Base-by-base conservation (phyloP, 2,329 filamentous ascomycete species). In the Penicillium digitatum region DNA sequence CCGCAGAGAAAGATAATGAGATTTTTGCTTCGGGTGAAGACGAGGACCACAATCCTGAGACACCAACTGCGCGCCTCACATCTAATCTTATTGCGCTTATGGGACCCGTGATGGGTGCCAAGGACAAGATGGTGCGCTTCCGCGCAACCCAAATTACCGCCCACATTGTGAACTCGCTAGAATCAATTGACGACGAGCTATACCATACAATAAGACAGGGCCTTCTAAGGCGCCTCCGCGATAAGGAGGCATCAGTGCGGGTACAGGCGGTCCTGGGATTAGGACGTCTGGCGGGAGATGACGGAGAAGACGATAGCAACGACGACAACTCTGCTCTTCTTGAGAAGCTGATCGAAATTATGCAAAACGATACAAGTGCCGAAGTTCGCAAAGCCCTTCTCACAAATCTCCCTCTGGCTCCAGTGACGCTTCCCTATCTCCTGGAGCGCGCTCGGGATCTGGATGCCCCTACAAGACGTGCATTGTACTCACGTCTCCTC, bases 81-180 rank as follows among this genome's bases (percentile, higher is more conserved):
- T 85, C 85, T 2, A 81, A 85, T 29, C 81, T 97, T 34, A 83
- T 97, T 66, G 83, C 85, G 50, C 81, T 85, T 7, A 75, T 94
- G 20, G 78, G 95, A 3, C 88, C 88, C 5, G 77, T 96, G n/a
- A 79, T 96, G 57, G 82, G 82, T 10, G 85, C 89, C 40, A 97
- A 96, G 74, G 94, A 99, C 74, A 97, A 96, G 74, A 88, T 88
- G 56, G 88, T 97, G 44, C 85, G 94, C 55, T 99, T 90, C 74
- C 83, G 94, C 55, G 85, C 91, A 5, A 95, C 93, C 0, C 94
- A 99, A 70, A 83, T 96, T 49, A 85, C 95, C 50, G 88, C 91
- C 2, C 89, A 96, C 70, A 86, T 96, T 59, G 87, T 99, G 75
- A 96, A 96, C 75, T 94, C 88, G 12, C 81, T 99, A 26, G 90